Conservation (phyloP, 192 early-diverging fungal species). For the Paraglomus occultum region DNA sequence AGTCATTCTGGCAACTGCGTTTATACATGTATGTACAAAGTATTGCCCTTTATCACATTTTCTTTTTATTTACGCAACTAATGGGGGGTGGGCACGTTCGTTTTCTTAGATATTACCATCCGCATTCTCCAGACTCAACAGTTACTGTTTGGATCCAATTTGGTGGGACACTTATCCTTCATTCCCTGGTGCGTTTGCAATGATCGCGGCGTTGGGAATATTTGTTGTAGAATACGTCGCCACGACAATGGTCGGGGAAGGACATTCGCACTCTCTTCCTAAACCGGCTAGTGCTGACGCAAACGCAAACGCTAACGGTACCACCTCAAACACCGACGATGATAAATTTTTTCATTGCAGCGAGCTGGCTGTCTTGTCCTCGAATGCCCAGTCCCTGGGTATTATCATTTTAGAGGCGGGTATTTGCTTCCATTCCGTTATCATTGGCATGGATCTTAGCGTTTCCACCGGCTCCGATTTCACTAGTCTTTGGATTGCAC, state of each 20-base stretch:
- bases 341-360: not conserved
- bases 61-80: too few species aligned
- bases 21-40: slow-evolving; percentile 57
- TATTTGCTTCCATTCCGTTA: slow-evolving; percentile 66
- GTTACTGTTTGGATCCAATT: slow-evolving; percentile 33
- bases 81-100: too few species aligned
- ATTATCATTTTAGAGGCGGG: slow-evolving; percentile 66
- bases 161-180: slow-evolving; percentile 13
- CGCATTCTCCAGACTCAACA: slow-evolving; percentile 33
- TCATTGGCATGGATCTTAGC: slow-evolving; percentile 70
- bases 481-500: slow-evolving; percentile 57
- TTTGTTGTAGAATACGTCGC: slow-evolving; percentile 27
- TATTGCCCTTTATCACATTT: too few species aligned
- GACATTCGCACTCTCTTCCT: not conserved
- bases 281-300: not conserved
- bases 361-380: not conserved
- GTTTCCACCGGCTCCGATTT: slow-evolving; percentile 58
- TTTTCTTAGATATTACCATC: slow-evolving; percentile 53
- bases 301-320: not conserved
- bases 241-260: not conserved
- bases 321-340: not conserved
- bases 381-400: slow-evolving; percentile 33
- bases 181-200: slow-evolving; percentile 25
- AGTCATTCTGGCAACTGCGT: slow-evolving; percentile 71
- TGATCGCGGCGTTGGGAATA: slow-evolving; percentile 19